Evolutionary conservation across 495 filamentous ascomycete genomes (phyloP), one percentile per base, ranked within the genome.

Genomic region (Penicillium pulvis): DNA sequence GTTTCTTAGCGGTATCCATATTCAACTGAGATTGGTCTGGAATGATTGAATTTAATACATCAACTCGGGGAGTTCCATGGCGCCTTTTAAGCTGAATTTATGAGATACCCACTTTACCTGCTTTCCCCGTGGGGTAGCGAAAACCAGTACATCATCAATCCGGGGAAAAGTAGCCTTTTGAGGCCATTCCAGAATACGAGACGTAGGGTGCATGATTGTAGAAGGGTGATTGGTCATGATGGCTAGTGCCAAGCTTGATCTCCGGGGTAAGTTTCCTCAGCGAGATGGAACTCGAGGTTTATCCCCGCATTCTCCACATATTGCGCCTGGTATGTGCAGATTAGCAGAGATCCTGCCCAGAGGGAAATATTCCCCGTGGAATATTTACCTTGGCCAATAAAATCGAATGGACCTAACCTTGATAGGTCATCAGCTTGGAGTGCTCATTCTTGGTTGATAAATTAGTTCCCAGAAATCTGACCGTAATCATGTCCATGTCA

Each of bases 1-100:
- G 3, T 45, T 55, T 35, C 28, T 54, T 53, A 24, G 53, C 50
- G 49, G 48, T 20, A 30, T 41, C 47, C 59, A 57, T 61, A 46
- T 46, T 46, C 19, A 11, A 24, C 1, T 49, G 7, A 28, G 30
- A 23, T 6, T 16, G 16, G 20, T 9, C 10, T 19, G 4, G 26
- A 24, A 26, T n/a, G 20, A n/a, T 26, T 11, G 20, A 28, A 24
- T 24, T 23, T 19, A 12, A 47, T 8, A 3, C 5, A 16, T 16
- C 5, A 4, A 41, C 6, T 17, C 4, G 39, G 4, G 39, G 39
- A 16, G 16, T 16, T 41, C 39, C 14, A 41, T n/a, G 16, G 39
- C 10, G 14, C 39, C 39, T 41, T 41, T 41, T 41, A 41, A 41
- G 16, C 39, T 14, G 6, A n/a, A 41, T 41, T 16, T 16, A 41